Evolutionary conservation across 768 basidiomycete genomes (phyloP), one percentile per base, ranked within the genome.

Genomic region (Kwoniella botswanensis): DNA sequence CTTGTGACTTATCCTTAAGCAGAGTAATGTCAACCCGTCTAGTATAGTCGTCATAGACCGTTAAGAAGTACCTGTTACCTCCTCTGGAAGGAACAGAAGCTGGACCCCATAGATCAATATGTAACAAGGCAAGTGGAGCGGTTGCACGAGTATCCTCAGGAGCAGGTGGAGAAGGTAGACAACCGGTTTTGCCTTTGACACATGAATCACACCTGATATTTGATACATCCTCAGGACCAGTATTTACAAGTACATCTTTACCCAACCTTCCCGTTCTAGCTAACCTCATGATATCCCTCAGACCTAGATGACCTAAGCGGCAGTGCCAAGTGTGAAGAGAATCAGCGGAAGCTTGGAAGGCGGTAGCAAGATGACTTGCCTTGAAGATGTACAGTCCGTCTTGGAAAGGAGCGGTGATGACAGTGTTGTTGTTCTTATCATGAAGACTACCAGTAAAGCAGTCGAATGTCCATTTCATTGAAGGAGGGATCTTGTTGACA

Each of bases 401-500:
- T 21, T 50, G 15, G 26, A 50, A 50, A 24, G 62, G 62, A 15
- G 62, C 62, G 10, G n/a, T 24, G 6, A 26, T n/a, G 22, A 63
- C 15, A 21, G 22, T 50, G 46, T 50, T 50, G 15, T 52, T 21
- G 57, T 58, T 12, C 9, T 63, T 52, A 50, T 50, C 46, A 18
- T 50, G 11, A 50, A 50, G 24, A 17, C 13, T 15, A 21, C 62
- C 62, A 22, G 43, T 52, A 11, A 46, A 52, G 43, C 62, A 52
- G 62, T 63, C 26, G 22, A 63, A 63, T 50, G 22, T 15, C 62
- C 62, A 63, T n/a, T 46, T 22, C 44, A 63, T 50, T 13, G 22
- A 44, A 22, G n/a, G n/a, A 17, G 62, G 62, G 11, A 63, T 50
- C 15, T 52, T 63, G 26, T 63, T 63, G 62, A 63, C 62, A 63